Evolutionary conservation across 345 rosid genomes (phyloP), one percentile per base, ranked within the genome.

Genomic region (Diplotaxis tenuifolia): DNA sequence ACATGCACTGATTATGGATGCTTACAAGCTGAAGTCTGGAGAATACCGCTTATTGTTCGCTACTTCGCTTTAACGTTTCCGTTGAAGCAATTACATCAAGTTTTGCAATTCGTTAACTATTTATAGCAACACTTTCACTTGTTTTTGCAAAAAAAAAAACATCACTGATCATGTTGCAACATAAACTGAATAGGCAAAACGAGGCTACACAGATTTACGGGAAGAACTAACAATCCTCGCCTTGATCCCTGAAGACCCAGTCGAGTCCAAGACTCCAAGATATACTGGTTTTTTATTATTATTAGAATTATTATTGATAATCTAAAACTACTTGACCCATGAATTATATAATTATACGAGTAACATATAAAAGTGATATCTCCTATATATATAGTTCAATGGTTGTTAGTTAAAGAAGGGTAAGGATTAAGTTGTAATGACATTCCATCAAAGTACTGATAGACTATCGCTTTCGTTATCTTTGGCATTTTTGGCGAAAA

Each of bases 401-500:
- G 42, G 54, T 27, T 50, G 38, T 50, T 50, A 23, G 5, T 38
- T 63, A 62, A 53, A 62, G 9, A 23, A 52, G 42, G 36, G 15
- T 14, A 52, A 54, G 19, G 62, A 52, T 32, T 53, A 52, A 19
- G 28, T 18, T 54, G 45, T 72, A 54, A 42, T 65, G 19, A 28
- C 45, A 29, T 55, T 64, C 31, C 3, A 18, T 58, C 42, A 55
- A 64, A 55, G 28, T 50, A 73, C 18, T 54, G 76, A 31, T 55
- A 27, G 76, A 73, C 32, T 21, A 40, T 64, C 64, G 0, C 22
- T 64, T 73, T 73, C 70, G 71, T 65, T 40, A 72, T 64, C 56
- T 64, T 55, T 55, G 56, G 47, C 56, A 42, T 54, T 64, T 38
- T 72, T 38, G 47, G 25, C 29, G 22, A 18, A 54, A 54, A 54